Percentiles rank a stretch among this genome's conserved stretches.
phyloP scores from a whole-genome alignment of 345 rosid genomes.

The Populus simonii region DNA sequence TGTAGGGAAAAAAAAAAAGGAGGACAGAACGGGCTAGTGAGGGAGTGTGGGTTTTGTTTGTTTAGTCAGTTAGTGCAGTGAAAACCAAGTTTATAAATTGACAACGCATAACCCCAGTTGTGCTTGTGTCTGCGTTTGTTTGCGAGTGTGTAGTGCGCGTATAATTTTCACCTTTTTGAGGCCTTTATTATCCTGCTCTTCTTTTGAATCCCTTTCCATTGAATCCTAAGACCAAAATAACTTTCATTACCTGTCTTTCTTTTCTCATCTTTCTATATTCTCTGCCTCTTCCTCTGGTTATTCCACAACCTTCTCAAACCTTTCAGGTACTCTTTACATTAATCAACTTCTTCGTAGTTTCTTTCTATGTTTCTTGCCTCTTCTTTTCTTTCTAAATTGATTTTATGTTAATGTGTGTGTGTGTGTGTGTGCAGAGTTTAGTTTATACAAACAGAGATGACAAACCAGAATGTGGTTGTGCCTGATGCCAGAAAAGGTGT shows the following conservation, averaged over 20 bases:
- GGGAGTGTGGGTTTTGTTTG: not conserved
- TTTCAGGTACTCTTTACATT: not conserved
- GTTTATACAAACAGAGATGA: slow-evolving; percentile 14
- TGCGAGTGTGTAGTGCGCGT: slow-evolving; percentile 2
- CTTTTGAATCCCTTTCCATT: not conserved
- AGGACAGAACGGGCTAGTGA: not conserved
- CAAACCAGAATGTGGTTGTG: slow-evolving; percentile 19
- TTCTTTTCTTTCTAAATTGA: not conserved
- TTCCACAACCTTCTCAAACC: not conserved
- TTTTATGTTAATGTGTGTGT: not conserved
- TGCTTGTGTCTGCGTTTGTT: not conserved
- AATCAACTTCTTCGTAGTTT: not conserved
- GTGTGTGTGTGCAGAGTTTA: not conserved
- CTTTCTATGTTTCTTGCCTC: not conserved
- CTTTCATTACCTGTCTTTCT: not conserved
- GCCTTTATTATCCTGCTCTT: not conserved
- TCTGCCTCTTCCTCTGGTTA: not conserved
- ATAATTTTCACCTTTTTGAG: slow-evolving; percentile 1
- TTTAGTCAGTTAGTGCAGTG: slow-evolving; percentile 10
- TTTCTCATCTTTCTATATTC: not conserved
- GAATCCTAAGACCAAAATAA: not conserved
- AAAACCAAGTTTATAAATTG: slow-evolving; percentile 20
- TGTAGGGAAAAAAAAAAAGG: not conserved
- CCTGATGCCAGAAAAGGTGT: slow-evolving; percentile 3
- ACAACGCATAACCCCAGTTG: not conserved